Percentiles rank a stretch among this genome's conserved stretches.
These are phyloP conservation scores for Akanthomyces muscarius DNA, from an alignment of 2,329 filamentous ascomycete genomes.

Conservation along the genomic window DNA sequence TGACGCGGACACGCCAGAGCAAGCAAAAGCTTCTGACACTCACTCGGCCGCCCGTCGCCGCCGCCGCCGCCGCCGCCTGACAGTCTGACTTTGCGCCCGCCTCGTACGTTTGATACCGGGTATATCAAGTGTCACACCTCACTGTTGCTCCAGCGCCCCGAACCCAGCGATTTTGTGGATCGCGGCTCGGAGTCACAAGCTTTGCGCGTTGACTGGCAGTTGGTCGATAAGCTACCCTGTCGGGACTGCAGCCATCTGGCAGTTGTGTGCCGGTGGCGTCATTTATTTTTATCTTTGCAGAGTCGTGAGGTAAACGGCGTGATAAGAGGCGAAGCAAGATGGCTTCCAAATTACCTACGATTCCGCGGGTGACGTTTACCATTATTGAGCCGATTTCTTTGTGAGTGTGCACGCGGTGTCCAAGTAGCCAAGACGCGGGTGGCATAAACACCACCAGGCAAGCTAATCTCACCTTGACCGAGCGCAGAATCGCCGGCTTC, in stretches of 20 bases:
- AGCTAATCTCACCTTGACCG: not conserved
- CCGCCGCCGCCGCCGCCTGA: not conserved
- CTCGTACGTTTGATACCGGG: slow-evolving; percentile 11
- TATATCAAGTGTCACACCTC: not conserved
- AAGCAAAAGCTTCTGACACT: slow-evolving; percentile 8
- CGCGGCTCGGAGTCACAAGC: slow-evolving; percentile 18
- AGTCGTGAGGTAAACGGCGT: not conserved
- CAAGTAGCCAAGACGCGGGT: not conserved
- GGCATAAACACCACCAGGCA: not conserved
- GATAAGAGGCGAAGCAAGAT: slow-evolving; percentile 34
- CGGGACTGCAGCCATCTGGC: slow-evolving; percentile 14
- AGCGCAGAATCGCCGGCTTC: slow-evolving; percentile 54
- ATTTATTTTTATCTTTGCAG: slow-evolving; percentile 6
- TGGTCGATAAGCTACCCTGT: slow-evolving; percentile 16
- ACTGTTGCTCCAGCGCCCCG: slow-evolving; percentile 3
- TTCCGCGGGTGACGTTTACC: slow-evolving; percentile 64
- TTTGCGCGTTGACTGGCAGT: slow-evolving; percentile 3
- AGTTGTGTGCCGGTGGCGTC: slow-evolving; percentile 15
- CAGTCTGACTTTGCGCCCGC: slow-evolving; percentile 6
- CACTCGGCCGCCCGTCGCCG: not conserved
- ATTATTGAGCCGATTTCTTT: slow-evolving; percentile 65
- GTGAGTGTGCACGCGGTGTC: slow-evolving; percentile 39
- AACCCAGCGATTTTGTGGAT: slow-evolving; percentile 19
- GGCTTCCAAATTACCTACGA: slow-evolving; percentile 57
- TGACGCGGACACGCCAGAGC: not conserved